Base-by-base conservation (phyloP, 2,329 filamentous ascomycete genomes). In the Fusarium dlaminii region DNA sequence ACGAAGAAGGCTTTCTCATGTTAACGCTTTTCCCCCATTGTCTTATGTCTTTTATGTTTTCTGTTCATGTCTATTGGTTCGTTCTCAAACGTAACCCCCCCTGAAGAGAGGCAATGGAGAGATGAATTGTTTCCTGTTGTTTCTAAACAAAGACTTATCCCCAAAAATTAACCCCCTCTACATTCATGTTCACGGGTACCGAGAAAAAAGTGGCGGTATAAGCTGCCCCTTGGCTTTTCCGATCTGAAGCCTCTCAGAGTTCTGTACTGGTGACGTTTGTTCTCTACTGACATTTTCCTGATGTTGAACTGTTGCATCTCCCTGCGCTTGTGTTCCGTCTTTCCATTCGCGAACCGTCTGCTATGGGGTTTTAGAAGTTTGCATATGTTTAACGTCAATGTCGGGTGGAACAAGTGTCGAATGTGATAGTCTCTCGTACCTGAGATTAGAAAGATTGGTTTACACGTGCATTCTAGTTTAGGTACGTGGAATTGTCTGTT, bases 1-100 rank as follows among this genome's bases (percentile, higher is more conserved):
- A 79, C 78, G 77, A 77, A 59, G 45, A 81, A 77, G 80, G 78
- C 76, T 78, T 76, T 77, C 75, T 72, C 68, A 70, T 73, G 70
- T 77, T 74, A 68, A 42, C 40, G 40, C 64, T 63, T 60, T 54
- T 71, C 63, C 36, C 42, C 52, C 61, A 61, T 73, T 70, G 58
- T 58, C 51, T 66, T 46, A 73, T 72, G 63, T 76, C 74, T 66
- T 67, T 74, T 73, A 60, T 72, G 56, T 75, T 70, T 74, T 72
- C 61, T 59, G 51, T 68, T 68, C 65, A 70, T 72, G 68, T 74
- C 66, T 73, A 65, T 72, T 66, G 71, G 70, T 64, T 75, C 68
- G 61, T 70, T 74, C 66, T 46, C 42, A 65, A 67, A 57, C 63
- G 56, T 51, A 36, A 54, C 51, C 51, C 66, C 63, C 36, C 54